phyloP scores from a whole-genome alignment of 2,329 filamentous ascomycete genomes.

The Helotiales sp. region DNA sequence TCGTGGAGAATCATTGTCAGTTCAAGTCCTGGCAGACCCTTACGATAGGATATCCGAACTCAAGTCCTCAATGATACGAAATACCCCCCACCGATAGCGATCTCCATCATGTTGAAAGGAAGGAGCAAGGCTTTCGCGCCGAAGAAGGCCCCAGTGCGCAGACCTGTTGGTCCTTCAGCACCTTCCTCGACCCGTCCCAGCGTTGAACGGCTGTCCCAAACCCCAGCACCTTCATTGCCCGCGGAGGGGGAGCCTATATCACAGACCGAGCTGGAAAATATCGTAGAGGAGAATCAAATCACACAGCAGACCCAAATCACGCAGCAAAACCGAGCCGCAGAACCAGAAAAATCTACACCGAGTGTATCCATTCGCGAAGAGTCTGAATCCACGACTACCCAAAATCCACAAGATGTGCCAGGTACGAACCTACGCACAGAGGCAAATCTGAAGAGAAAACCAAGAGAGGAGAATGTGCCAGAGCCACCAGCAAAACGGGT shows the following conservation, averaged over 20 bases:
- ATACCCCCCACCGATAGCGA: background rate
- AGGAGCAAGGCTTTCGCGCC: constrained; percentile 53
- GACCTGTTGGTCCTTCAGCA: constrained; percentile 43
- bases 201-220: constrained; percentile 39
- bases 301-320: background rate
- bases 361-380: background rate
- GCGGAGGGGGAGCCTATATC: constrained; percentile 15
- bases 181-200: constrained; percentile 41
- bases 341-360: background rate
- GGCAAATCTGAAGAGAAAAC: constrained; percentile 19
- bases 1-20: no score
- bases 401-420: background rate
- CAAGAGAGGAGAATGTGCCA: constrained; percentile 8
- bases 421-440: background rate
- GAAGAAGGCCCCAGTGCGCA: constrained; percentile 64
- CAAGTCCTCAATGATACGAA: background rate
- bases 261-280: background rate
- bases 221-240: constrained; percentile 24
- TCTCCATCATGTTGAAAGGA: constrained; percentile 48
- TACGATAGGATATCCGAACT: background rate
- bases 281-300: background rate
- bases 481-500: constrained; percentile 19
- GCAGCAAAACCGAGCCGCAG: background rate
- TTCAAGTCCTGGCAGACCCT: no score
- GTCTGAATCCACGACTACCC: background rate